phyloP scores from a whole-genome alignment of 2,329 filamentous ascomycete genomes.

The Talaromyces sp. region DNA sequence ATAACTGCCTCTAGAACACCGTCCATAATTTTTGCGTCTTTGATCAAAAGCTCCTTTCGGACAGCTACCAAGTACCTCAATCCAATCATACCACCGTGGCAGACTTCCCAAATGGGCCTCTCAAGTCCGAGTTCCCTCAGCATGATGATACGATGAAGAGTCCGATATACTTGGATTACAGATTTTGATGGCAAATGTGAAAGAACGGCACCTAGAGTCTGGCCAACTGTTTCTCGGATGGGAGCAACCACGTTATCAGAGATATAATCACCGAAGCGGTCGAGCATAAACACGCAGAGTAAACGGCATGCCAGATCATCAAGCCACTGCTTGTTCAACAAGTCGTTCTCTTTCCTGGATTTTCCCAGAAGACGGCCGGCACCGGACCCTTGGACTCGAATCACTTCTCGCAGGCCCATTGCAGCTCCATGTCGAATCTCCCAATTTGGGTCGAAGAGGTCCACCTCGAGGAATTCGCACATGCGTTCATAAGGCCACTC shows the following conservation, averaged over 20 bases:
- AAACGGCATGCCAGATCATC: constrained; percentile 93
- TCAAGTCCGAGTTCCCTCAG: constrained; percentile 74
- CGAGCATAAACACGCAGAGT: constrained; percentile 93
- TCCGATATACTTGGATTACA: constrained; percentile 78
- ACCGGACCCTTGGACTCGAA: constrained; percentile 85
- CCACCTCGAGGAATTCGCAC: constrained; percentile 88
- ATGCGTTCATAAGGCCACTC: constrained; percentile 95
- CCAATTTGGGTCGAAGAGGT: constrained; percentile 91
- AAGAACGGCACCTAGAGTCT: constrained; percentile 84
- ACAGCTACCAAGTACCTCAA: constrained; percentile 93
- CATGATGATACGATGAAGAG: constrained; percentile 87
- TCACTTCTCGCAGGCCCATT: constrained; percentile 87
- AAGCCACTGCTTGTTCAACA: constrained; percentile 78
- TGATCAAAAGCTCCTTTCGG: constrained; percentile 82
- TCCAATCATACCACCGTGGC: constrained; percentile 97
- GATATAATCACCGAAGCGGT: constrained; percentile 95
- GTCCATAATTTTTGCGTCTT: constrained; percentile 82
- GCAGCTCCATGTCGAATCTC: constrained; percentile 94
- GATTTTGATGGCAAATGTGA: constrained; percentile 76
- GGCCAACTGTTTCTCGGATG: constrained; percentile 90
- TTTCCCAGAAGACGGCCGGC: constrained; percentile 75
- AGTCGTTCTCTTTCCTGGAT: constrained; percentile 69
- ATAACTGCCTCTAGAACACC: constrained; percentile 90
- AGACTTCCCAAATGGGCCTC: constrained; percentile 83
- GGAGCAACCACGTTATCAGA: constrained; percentile 96